A percentile compares a stretch with the other conserved stretches of the same genome.
These are phyloP conservation scores for Rutstroemia sp. DNA, from an alignment of 2,329 filamentous ascomycete genomes.

Conservation along the genomic window DNA sequence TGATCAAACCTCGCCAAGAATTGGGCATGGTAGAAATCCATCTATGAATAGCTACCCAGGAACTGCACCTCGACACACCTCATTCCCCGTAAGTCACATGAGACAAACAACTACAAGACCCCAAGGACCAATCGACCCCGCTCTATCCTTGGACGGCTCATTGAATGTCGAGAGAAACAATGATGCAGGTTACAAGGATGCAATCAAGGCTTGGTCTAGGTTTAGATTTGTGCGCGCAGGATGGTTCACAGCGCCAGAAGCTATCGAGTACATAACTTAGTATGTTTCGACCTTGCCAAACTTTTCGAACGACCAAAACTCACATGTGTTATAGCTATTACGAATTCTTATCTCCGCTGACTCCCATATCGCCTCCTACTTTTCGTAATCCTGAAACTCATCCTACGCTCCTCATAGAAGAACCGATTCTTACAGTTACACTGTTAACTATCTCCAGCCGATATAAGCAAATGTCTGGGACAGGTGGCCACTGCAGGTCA, in stretches of 20 bases:
- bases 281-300: conserved; percentile 35
- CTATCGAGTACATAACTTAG: conserved; percentile 91
- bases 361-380: conserved; percentile 86
- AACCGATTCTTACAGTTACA: conserved; percentile 87
- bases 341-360: conserved; percentile 81
- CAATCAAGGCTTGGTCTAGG: conserved; percentile 79
- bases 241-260: conserved; percentile 92
- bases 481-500: conserved; percentile 74
- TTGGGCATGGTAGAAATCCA: conserved; percentile 12
- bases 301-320: not conserved
- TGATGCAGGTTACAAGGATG: conserved; percentile 56
- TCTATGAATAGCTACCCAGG: conserved; percentile 14
- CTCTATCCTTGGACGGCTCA: conserved; percentile 15
- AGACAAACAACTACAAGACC: conserved; percentile 15
- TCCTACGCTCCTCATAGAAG: conserved; percentile 72
- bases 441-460: conserved; percentile 86
- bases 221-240: conserved; percentile 94
- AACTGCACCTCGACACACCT: conserved; percentile 12
- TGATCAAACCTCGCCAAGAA: conserved; percentile 23
- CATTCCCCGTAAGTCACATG: conserved; percentile 18
- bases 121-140: conserved; percentile 24
- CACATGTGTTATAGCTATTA: conserved; percentile 61
- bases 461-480: conserved; percentile 72
- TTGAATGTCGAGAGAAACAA: conserved; percentile 25
- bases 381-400: conserved; percentile 80